These are phyloP conservation scores for Mucor circinelloides DNA, from an alignment of 371 early-diverging fungal genomes.

Conservation along the genomic window DNA sequence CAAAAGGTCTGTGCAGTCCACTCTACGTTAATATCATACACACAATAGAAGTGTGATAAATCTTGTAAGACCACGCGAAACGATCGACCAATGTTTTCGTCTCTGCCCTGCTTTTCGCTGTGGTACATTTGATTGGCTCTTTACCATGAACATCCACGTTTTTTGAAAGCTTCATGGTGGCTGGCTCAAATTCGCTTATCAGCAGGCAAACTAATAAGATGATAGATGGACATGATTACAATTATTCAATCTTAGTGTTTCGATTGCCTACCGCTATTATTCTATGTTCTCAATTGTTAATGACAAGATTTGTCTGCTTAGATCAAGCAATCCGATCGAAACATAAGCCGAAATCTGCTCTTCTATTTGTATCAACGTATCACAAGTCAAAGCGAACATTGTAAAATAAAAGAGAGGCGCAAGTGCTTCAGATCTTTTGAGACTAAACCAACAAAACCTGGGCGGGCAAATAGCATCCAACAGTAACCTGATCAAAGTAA, in stretches of 20 bases:
- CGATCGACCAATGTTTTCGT: neutral
- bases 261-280: neutral
- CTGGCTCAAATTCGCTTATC: neutral
- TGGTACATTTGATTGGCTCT: neutral
- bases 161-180: neutral
- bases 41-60: neutral
- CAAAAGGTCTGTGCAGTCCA: slow-evolving; percentile 1
- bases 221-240: neutral
- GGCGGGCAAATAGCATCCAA: neutral
- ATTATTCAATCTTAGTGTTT: neutral
- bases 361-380: neutral
- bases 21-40: neutral
- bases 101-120: neutral
- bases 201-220: neutral
- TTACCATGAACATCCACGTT: neutral
- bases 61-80: neutral
- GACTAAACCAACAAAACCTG: neutral
- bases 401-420: neutral
- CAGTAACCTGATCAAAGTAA: neutral
- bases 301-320: neutral
- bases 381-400: neutral
- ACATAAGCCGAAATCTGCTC: neutral
- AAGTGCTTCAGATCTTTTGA: neutral
- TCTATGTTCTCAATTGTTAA: neutral
- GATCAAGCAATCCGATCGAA: neutral